These are phyloP conservation scores for Paraglomus brasilianum DNA, from an alignment of 192 early-diverging fungal species.

Conservation along the genomic window DNA sequence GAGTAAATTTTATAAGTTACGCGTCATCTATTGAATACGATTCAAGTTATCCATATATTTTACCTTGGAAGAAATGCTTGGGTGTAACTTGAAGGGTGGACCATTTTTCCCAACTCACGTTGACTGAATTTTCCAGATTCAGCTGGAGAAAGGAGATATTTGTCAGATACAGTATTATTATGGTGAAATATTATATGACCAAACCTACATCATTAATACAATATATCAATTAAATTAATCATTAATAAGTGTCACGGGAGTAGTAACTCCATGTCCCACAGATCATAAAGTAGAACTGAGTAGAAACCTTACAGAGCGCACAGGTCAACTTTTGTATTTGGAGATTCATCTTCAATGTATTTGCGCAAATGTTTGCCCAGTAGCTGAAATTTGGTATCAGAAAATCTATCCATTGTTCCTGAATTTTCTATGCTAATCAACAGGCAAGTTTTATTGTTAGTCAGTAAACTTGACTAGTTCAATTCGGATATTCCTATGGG, in stretches of 20 bases:
- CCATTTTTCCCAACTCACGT: not conserved
- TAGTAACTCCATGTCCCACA: not conserved
- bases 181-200: conserved; percentile 15
- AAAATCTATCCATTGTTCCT: too few relatives aligned
- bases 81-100: not conserved
- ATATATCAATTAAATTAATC: too few relatives aligned
- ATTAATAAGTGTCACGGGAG: too few relatives aligned
- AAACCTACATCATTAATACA: not conserved
- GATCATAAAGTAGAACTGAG: not conserved
- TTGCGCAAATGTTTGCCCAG: not conserved
- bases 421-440: too few relatives aligned
- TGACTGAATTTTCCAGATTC: conserved; percentile 1
- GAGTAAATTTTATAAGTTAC: too few relatives aligned
- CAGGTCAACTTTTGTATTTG: conserved; percentile 1
- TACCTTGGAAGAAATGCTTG: conserved; percentile 22
- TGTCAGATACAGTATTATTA: not conserved
- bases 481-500: not conserved
- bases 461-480: not conserved
- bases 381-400: not conserved
- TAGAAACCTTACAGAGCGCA: conserved; percentile 2
- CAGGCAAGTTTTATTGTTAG: not conserved
- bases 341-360: not conserved
- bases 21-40: too few relatives aligned
- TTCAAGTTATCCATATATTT: not conserved
- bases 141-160: conserved; percentile 14